phyloP scores from a whole-genome alignment of 1,284 basidiomycete genomes.

The Ganoderma boninense region DNA sequence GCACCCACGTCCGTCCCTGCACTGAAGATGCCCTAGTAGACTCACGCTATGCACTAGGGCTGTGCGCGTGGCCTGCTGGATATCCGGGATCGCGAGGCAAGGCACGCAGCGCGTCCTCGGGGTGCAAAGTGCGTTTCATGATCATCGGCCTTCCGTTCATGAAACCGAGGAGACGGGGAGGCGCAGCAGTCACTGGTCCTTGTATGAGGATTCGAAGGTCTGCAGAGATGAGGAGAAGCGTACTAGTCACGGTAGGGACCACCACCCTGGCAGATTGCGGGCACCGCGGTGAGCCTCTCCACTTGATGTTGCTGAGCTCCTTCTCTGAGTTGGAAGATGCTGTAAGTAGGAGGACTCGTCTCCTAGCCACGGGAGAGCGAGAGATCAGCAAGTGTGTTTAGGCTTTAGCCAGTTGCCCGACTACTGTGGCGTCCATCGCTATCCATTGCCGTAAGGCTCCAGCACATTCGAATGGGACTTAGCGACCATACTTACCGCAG shows the following conservation, averaged over 20 bases:
- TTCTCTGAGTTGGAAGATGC: neutral
- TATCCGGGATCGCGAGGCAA: neutral
- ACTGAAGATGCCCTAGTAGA: neutral
- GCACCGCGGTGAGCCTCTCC: neutral
- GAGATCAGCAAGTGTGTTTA: too few relatives aligned
- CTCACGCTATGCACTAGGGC: neutral
- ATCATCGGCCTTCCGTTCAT: conserved; percentile 3
- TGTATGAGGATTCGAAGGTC: neutral
- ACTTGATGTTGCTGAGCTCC: neutral
- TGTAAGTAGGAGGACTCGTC: too few relatives aligned
- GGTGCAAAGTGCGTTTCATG: conserved; percentile 4
- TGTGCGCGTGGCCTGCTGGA: neutral
- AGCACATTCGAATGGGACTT: too few relatives aligned
- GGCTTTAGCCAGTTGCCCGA: too few relatives aligned
- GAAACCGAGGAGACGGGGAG: neutral
- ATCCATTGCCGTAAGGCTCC: too few relatives aligned
- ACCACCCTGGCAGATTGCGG: neutral
- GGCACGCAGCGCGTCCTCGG: neutral
- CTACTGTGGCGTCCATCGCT: too few relatives aligned
- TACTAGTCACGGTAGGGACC: neutral
- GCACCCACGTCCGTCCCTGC: neutral
- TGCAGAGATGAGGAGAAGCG: conserved; percentile 3
- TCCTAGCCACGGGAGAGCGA: too few relatives aligned
- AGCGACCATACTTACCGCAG: neutral
- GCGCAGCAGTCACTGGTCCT: neutral